These are phyloP conservation scores for Penicillium sp. DNA, from an alignment of 2,329 filamentous ascomycete genomes.

Conservation along the genomic window DNA sequence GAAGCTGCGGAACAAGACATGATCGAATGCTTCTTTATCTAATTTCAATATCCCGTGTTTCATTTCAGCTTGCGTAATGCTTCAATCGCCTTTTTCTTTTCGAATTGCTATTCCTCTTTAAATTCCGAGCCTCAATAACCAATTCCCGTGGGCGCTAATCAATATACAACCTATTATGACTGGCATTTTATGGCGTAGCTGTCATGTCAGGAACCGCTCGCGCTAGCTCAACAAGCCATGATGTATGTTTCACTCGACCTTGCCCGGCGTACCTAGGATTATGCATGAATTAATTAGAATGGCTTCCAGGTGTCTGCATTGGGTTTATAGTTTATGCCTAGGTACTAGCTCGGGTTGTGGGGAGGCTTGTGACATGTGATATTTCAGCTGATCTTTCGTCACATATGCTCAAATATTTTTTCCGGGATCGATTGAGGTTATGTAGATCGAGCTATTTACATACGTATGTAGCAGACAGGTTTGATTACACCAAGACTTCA, in stretches of 20 bases:
- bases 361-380: background rate
- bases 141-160: background rate
- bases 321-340: background rate
- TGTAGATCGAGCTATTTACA: background rate
- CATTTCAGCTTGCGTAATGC: conserved; percentile 9
- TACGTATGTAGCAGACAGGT: background rate
- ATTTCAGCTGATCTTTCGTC: background rate
- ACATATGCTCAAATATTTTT: background rate
- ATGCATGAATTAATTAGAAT: background rate
- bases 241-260: background rate
- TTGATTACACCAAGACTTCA: background rate
- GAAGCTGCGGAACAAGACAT: background rate
- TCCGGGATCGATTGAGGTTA: background rate
- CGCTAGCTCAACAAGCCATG: background rate
- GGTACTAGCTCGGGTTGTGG: background rate
- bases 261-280: background rate
- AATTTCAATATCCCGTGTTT: conserved; percentile 8
- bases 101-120: background rate
- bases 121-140: background rate
- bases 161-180: no score
- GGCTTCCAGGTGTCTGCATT: background rate
- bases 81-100: background rate
- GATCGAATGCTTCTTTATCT: background rate
- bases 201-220: background rate
- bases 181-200: background rate